Base-by-base conservation (phyloP, 352 stramenopile species). In the Phytophthora meadii region DNA sequence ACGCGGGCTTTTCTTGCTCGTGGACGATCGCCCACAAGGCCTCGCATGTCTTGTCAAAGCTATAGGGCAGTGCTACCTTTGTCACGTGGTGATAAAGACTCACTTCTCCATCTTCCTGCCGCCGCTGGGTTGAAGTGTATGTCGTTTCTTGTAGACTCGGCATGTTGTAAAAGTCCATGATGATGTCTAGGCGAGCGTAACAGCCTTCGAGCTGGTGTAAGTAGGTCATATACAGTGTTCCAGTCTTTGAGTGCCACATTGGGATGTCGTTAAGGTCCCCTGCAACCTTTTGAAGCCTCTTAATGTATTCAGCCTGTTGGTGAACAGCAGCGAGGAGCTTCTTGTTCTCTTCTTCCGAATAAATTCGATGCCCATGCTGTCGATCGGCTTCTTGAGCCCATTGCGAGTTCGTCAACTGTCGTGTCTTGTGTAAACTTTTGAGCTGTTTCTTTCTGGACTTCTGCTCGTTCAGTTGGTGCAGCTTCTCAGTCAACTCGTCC, bases 181-280 rank as follows among this genome's bases (percentile, higher is more conserved):
- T 42, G 2, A 1, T 22, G 36, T 72, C 56, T 0, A 67, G 15
- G 17, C 60, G 54, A 14, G 47, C 48, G 15, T 72, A 76, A 9
- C 44, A 60, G 27, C 40, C 62, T 36, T 75, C 51, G 11, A 75
- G 41, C 27, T 72, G 51, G n/a, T 64, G 56, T 24, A 75, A 25
- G 41, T 69, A 60, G 9, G 51, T 69, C 41, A 36, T 52, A 19
- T 66, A 61, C 14, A 65, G 32, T n/a, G n/a, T n/a, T n/a, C n/a
- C n/a, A n/a, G 64, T 37, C 56, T 58, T 59, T 1, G 32, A 46
- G 28, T 40, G 25, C 10, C 48, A 11, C 15, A 1, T 11, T 10
- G 37, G 57, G 5, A 45, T 42, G 0, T 45, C 3, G 30, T 39
- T 34, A 30, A 9, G 6, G 17, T 8, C 14, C 2, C 37, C 45